These are phyloP conservation scores for Trichoderma endophyticum DNA, from an alignment of 2,329 filamentous ascomycete genomes.

Conservation along the genomic window DNA sequence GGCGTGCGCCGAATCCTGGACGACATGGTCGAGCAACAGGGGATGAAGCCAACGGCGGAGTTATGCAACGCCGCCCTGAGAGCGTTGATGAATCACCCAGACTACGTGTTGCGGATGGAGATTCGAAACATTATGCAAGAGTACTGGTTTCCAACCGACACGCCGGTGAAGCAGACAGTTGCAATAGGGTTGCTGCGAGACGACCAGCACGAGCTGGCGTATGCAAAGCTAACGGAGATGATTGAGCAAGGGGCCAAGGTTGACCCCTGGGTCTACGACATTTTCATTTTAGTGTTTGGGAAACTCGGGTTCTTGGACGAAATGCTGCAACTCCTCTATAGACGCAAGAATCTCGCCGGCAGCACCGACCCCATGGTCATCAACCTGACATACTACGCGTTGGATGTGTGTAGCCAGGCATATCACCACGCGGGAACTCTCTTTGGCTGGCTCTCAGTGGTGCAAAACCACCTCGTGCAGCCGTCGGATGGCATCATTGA, in stretches of 20 bases:
- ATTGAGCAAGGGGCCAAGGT: slow-evolving; percentile 52
- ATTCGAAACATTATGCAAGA: slow-evolving; percentile 72
- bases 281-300: slow-evolving; percentile 71
- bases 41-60: slow-evolving; percentile 60
- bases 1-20: slow-evolving; percentile 61
- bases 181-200: slow-evolving; percentile 75
- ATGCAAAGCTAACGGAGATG: slow-evolving; percentile 68
- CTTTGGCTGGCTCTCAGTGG: slow-evolving; percentile 68
- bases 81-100: slow-evolving; percentile 77
- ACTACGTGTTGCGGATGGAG: slow-evolving; percentile 71
- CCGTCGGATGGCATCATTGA: slow-evolving; percentile 60
- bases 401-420: slow-evolving; percentile 69
- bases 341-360: slow-evolving; percentile 41
- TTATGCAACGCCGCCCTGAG: slow-evolving; percentile 70
- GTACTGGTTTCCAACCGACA: slow-evolving; percentile 55
- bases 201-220: slow-evolving; percentile 75
- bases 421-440: slow-evolving; percentile 62
- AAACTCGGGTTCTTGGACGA: slow-evolving; percentile 74
- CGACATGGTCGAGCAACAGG: slow-evolving; percentile 63
- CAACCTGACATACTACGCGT: slow-evolving; percentile 64
- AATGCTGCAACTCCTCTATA: slow-evolving; percentile 64
- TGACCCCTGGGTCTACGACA: slow-evolving; percentile 72
- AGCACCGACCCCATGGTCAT: slow-evolving; percentile 39
- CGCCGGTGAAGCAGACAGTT: slow-evolving; percentile 63
- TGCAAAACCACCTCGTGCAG: slow-evolving; percentile 43